Conservation (phyloP, 306 rosid genomes). For the Corylus avellana region DNA sequence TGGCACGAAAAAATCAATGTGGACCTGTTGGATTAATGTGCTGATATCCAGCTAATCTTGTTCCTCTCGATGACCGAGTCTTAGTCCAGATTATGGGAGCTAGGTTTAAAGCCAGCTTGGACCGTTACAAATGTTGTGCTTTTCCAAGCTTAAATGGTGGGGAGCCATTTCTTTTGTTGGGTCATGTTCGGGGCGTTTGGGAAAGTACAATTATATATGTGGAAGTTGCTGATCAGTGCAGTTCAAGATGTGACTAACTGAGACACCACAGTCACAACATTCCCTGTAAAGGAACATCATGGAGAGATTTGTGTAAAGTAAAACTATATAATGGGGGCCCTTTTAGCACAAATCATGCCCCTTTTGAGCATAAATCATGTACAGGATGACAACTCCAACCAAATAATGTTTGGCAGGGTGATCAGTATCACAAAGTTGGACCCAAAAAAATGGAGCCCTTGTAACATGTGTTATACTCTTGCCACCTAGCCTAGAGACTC, state of each 20-base stretch:
- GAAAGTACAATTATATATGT: conserved; percentile 28
- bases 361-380: neutral
- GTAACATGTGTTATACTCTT: no score
- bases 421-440: neutral
- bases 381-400: neutral
- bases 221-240: conserved; percentile 16
- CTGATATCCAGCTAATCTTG: conserved; percentile 39
- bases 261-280: conserved; percentile 55
- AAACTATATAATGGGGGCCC: neutral
- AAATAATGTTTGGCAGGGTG: neutral
- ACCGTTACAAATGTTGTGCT: conserved; percentile 34
- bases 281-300: conserved; percentile 42
- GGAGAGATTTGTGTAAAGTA: neutral
- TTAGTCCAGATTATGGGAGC: conserved; percentile 20
- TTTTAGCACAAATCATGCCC: neutral
- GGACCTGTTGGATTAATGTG: conserved; percentile 29
- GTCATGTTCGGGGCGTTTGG: conserved; percentile 20
- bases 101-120: no score
- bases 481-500: no score
- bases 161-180: conserved; percentile 24
- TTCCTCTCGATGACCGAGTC: conserved; percentile 3
- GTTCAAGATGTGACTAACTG: conserved; percentile 67
- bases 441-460: neutral
- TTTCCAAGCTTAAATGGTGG: conserved; percentile 31
- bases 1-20: conserved; percentile 30